Evolutionary conservation across 192 early-diverging fungal genomes (phyloP).

Genomic region (Entomortierella parvispora): DNA sequence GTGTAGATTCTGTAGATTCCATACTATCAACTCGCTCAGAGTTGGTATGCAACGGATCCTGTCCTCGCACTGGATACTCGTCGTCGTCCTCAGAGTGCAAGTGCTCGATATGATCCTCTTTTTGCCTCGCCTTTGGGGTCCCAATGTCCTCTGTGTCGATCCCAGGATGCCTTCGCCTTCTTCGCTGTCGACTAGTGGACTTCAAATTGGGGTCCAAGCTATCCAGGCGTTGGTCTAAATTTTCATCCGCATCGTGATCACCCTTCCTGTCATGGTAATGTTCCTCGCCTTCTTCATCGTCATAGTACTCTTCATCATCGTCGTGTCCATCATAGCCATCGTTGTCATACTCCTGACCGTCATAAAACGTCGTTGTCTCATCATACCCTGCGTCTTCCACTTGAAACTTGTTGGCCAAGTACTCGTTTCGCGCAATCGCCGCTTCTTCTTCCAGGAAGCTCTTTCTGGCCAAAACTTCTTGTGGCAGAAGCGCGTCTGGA

Average conservation of each 20-base stretch:
- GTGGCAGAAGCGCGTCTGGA: constrained; percentile 51
- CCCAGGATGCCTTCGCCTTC: not conserved
- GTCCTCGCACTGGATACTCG: constrained; percentile 3
- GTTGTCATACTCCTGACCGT: too few relatives aligned
- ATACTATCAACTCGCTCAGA: constrained; percentile 17
- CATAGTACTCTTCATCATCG: constrained; percentile 8
- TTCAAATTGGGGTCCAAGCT: constrained; percentile 13
- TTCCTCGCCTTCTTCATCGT: not conserved
- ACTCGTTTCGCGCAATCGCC: not conserved
- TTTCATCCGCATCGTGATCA: not conserved
- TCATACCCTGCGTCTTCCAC: constrained; percentile 25
- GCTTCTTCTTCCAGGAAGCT: constrained; percentile 28
- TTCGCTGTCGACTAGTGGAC: not conserved
- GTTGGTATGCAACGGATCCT: not conserved
- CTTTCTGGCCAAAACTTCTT: constrained; percentile 38
- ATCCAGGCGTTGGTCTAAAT: not conserved
- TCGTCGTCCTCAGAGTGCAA: constrained; percentile 33
- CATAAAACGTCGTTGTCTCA: not conserved
- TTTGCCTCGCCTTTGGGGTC: not conserved
- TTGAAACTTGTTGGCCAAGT: not conserved
- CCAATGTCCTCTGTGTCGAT: not conserved
- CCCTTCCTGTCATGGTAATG: constrained; percentile 2
- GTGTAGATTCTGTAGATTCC: constrained; percentile 8
- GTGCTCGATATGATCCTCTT: constrained; percentile 20
- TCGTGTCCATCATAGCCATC: constrained; percentile 13